phyloP scores from a whole-genome alignment of 2,329 filamentous ascomycete species.

The Cryphonectria nitschkei region DNA sequence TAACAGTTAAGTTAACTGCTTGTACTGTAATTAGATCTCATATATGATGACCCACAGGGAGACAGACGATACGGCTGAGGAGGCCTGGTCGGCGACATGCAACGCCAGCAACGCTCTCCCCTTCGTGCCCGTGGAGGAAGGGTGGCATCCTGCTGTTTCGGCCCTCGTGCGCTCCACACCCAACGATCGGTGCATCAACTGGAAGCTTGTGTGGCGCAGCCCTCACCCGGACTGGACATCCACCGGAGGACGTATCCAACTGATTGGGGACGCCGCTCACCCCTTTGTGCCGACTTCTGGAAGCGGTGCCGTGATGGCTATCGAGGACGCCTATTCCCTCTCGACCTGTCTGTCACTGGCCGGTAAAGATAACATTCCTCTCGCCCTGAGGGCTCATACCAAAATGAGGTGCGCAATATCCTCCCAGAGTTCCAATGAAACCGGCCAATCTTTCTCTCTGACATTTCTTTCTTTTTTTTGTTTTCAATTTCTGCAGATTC shows the following conservation, averaged over 20 bases:
- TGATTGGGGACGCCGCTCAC: constrained; percentile 45
- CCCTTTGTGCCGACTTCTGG: constrained; percentile 43
- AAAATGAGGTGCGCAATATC: background rate
- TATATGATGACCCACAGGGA: background rate
- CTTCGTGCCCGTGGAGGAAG: background rate
- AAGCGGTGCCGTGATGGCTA: constrained; percentile 44
- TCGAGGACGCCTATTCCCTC: constrained; percentile 43
- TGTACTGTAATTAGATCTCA: background rate
- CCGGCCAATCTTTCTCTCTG: too few relatives aligned
- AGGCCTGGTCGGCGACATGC: background rate
- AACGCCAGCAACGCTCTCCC: background rate
- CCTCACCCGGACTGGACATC: constrained; percentile 41
- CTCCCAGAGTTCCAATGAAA: too few relatives aligned
- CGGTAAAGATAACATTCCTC: background rate
- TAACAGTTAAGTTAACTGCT: background rate
- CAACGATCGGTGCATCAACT: constrained; percentile 40
- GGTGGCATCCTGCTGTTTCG: constrained; percentile 12
- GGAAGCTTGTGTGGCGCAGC: constrained; percentile 47
- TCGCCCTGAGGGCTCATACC: background rate
- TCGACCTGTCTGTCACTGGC: constrained; percentile 37
- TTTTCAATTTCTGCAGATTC: background rate
- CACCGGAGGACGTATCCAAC: constrained; percentile 36
- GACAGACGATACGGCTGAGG: background rate
- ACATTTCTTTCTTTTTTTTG: background rate
- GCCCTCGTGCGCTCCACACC: constrained; percentile 32